phyloP scores from a whole-genome alignment of 192 early-diverging fungal genomes.

The Cetraspora pellucida region DNA sequence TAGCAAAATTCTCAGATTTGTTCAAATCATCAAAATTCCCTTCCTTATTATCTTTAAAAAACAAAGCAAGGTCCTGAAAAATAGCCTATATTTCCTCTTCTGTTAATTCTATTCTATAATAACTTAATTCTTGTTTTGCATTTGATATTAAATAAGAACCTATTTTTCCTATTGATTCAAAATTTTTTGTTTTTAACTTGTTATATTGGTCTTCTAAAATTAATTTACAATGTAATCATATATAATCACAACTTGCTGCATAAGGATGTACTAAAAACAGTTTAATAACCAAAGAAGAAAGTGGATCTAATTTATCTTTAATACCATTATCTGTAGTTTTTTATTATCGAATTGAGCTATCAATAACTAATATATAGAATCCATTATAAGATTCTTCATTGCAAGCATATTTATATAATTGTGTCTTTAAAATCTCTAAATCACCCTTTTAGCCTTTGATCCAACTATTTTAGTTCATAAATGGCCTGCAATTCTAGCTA shows the following conservation, averaged over 20 bases:
- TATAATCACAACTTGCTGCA: conserved; percentile 2
- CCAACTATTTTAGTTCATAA: not conserved
- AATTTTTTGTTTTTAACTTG: not conserved
- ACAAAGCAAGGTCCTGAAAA: not conserved
- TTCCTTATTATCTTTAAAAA: not conserved
- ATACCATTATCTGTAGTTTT: not conserved
- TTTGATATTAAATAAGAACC: not conserved
- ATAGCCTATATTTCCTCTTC: not conserved
- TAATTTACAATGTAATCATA: not conserved
- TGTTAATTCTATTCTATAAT: not conserved
- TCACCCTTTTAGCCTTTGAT: not conserved
- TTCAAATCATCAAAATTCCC: no score
- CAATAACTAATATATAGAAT: not conserved
- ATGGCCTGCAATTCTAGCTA: no score
- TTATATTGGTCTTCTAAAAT: not conserved
- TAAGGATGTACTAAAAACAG: not conserved
- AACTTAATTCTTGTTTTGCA: not conserved
- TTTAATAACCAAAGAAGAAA: not conserved
- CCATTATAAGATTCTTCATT: not conserved
- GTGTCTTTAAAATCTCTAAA: not conserved
- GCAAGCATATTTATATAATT: not conserved
- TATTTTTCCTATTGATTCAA: no score
- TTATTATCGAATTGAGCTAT: not conserved
- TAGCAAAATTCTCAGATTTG: not conserved
- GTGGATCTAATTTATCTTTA: not conserved